These are phyloP conservation scores for Pseudogymnoascus sp. DNA, from an alignment of 2,329 filamentous ascomycete species.

Conservation along the genomic window DNA sequence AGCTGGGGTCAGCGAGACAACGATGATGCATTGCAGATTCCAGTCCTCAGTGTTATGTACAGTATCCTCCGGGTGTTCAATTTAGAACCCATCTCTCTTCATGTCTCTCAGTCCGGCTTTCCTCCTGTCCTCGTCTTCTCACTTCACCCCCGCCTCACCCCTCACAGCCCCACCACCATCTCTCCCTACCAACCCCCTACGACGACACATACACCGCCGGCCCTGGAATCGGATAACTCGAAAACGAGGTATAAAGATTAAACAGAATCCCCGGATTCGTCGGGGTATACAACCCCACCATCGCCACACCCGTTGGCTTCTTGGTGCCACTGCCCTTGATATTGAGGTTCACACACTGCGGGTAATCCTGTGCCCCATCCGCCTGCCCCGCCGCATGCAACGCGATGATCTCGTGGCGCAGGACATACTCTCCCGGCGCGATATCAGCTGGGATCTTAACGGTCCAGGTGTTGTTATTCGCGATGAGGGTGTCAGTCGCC, in stretches of 20 bases:
- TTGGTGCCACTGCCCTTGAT: conserved; percentile 28
- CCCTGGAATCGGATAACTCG: conserved; percentile 38
- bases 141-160: background rate
- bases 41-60: background rate
- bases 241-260: conserved; percentile 34
- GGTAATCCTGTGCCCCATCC: conserved; percentile 42
- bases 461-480: conserved; percentile 39
- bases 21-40: background rate
- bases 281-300: conserved; percentile 32
- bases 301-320: conserved; percentile 22
- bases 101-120: background rate
- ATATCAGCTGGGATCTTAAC: conserved; percentile 37
- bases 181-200: background rate
- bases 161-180: background rate
- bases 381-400: conserved; percentile 36
- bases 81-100: background rate
- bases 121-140: background rate
- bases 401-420: conserved; percentile 40
- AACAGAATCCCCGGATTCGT: conserved; percentile 36
- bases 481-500: conserved; percentile 36
- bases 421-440: conserved; percentile 37
- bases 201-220: conserved; percentile 30
- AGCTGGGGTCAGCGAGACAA: background rate
- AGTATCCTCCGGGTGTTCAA: background rate
- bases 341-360: conserved; percentile 38